phyloP scores from a whole-genome alignment of 129 eudicot species.

The Smallanthus sonchifolius region DNA sequence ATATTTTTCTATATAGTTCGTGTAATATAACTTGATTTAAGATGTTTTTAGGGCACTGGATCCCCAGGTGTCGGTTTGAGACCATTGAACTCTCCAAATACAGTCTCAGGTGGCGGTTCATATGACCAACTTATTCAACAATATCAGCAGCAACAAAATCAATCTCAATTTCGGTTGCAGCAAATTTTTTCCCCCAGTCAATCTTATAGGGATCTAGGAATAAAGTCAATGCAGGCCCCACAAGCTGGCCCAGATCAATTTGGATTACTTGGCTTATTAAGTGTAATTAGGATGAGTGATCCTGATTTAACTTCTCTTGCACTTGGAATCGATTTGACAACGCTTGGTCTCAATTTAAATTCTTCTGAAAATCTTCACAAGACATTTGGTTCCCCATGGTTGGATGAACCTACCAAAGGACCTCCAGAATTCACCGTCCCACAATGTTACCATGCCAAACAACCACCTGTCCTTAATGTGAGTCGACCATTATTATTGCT shows the following conservation, averaged over 20 bases:
- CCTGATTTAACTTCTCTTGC: constrained; percentile 80
- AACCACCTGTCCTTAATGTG: constrained; percentile 63
- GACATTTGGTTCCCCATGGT: constrained; percentile 90
- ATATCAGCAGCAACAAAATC: constrained; percentile 67
- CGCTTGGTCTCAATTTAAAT: constrained; percentile 80
- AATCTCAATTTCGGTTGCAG: constrained; percentile 68
- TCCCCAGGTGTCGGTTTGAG: constrained; percentile 70
- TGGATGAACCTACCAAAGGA: constrained; percentile 87
- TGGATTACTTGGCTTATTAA: constrained; percentile 74
- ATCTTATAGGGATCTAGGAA: constrained; percentile 66
- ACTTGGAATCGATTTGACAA: constrained; percentile 77
- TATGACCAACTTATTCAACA: constrained; percentile 91
- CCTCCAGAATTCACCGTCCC: constrained; percentile 75
- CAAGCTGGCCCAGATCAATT: constrained; percentile 54
- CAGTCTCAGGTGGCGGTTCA: constrained; percentile 65
- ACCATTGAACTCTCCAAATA: constrained; percentile 54
- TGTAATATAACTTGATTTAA: too few species aligned
- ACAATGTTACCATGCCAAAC: constrained; percentile 71
- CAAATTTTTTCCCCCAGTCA: constrained; percentile 50
- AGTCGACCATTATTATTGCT: constrained; percentile 4
- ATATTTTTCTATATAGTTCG: too few species aligned
- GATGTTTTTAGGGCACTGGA: constrained; percentile 56
- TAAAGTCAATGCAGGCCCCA: constrained; percentile 54
- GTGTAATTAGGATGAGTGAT: constrained; percentile 80
- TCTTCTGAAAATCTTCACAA: constrained; percentile 76